Conservation (phyloP, 2,329 filamentous ascomycete species). For the Rhynchosporium graminicola region DNA sequence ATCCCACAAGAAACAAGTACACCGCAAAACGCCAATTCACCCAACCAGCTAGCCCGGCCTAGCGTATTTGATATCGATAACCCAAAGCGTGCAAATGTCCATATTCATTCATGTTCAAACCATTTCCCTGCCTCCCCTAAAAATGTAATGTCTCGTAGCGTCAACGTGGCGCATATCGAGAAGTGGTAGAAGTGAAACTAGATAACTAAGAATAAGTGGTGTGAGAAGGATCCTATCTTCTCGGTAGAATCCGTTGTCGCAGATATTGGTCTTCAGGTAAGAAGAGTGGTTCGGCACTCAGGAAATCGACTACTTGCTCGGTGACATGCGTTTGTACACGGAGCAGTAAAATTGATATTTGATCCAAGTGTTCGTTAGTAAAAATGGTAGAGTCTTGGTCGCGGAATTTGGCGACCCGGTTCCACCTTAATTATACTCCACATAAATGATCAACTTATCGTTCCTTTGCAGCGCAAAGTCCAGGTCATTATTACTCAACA, state of each 20-base stretch:
- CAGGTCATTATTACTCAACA: conserved; percentile 80
- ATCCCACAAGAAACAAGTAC: not conserved
- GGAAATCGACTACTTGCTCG: conserved; percentile 34
- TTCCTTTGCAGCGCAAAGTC: conserved; percentile 79
- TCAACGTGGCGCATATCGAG: conserved; percentile 1
- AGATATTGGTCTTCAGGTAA: conserved; percentile 18
- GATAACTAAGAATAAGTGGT: not conserved
- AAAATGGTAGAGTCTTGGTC: not conserved
- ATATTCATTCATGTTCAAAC: not conserved
- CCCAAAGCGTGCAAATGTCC: conserved; percentile 1
- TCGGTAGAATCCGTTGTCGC: not conserved
- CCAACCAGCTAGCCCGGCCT: conserved; percentile 4
- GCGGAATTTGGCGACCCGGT: conserved; percentile 10
- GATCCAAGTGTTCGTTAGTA: conserved; percentile 1
- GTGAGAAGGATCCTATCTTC: not conserved
- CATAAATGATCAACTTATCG: conserved; percentile 80
- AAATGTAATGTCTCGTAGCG: not conserved
- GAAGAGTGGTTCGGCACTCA: conserved; percentile 32
- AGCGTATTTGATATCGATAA: conserved; percentile 1
- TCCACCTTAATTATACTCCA: conserved; percentile 47
- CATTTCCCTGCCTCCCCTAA: not conserved
- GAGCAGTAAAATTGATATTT: conserved; percentile 15
- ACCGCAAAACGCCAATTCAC: not conserved
- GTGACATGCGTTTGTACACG: conserved; percentile 34
- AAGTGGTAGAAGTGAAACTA: not conserved